Base-by-base conservation (phyloP, 176 grass and related monocot species). In the Triticum dicoccoides region DNA sequence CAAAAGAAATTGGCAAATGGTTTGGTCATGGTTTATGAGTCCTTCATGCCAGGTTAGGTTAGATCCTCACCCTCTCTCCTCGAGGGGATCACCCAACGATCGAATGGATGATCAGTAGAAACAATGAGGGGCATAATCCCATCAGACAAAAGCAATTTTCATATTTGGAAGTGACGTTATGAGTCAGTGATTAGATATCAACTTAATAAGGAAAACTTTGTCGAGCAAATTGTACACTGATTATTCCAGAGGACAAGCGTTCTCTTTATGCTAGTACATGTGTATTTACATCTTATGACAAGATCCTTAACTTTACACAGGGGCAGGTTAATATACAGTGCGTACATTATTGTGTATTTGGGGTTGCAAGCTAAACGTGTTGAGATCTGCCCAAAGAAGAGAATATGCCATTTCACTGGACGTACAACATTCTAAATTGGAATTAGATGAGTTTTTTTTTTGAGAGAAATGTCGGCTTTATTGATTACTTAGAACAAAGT, bases 151-250 rank as follows among this genome's bases (percentile, higher is more conserved):
- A 91, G 71, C 82, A 62, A 51, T 56, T 37, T 65, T 82, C n/a
- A 78, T 82, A 77, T 78, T 85, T 88, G 34, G 13, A 35, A 82
- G 81, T 78, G 13, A 42, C 77, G 85, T 88, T 62, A 88, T 85
- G 41, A 81, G 78, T 56, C 23, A 82, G 82, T 91, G 86, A 88
- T 91, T 71, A 88, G 62, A 78, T 84, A 64, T 78, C 30, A 85
- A 34, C 39, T 54, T 54, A 79, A 44, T 10, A 44, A 78, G 54
- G 82, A 42, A 42, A 78, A 82, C 30, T 65, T 78, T 65, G 78
- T 45, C 44, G 42, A 73, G 45, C 37, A 80, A 78, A 87, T 84
- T 49, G 56, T 82, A 79, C 86, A 78, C 30, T 65, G 42, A 37
- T 71, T 65, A 23, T 88, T 88, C 81, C 29, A 41, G 73, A 75